Evolutionary conservation across 2,329 filamentous ascomycete genomes (phyloP).

Genomic region (Alternaria incomplexa): DNA sequence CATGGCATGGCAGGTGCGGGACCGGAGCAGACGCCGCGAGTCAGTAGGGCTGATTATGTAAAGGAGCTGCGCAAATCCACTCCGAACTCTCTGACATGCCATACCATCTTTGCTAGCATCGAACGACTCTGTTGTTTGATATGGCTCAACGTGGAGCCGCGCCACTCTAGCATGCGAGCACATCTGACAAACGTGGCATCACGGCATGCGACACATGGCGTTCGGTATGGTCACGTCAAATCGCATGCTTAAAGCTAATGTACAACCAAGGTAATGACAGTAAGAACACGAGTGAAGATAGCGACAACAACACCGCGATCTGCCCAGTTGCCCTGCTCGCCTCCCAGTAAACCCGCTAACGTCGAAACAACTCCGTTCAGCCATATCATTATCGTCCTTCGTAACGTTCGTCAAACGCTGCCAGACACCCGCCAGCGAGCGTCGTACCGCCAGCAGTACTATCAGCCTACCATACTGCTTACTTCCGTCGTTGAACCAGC

Average conservation of each 20-base stretch:
- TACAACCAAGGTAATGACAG: neutral
- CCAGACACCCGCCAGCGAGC: slow-evolving; percentile 27
- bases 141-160: neutral
- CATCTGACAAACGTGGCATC: neutral
- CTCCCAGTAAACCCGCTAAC: neutral
- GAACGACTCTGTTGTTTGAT: slow-evolving; percentile 4
- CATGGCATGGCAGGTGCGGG: neutral
- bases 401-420: slow-evolving; percentile 11
- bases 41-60: slow-evolving; percentile 30
- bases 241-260: slow-evolving; percentile 1
- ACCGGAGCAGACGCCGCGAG: slow-evolving; percentile 5
- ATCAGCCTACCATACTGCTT: slow-evolving; percentile 9
- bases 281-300: neutral
- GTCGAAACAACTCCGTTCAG: neutral
- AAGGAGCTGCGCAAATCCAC: slow-evolving; percentile 29
- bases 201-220: neutral
- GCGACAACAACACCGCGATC: neutral
- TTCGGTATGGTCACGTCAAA: neutral
- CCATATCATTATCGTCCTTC: neutral
- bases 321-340: neutral
- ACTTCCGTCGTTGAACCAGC: slow-evolving; percentile 33
- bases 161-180: neutral
- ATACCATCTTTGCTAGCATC: neutral
- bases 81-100: neutral
- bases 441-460: slow-evolving; percentile 27